phyloP scores from a whole-genome alignment of 2,329 filamentous ascomycete genomes.

The Aspergillus fructus region DNA sequence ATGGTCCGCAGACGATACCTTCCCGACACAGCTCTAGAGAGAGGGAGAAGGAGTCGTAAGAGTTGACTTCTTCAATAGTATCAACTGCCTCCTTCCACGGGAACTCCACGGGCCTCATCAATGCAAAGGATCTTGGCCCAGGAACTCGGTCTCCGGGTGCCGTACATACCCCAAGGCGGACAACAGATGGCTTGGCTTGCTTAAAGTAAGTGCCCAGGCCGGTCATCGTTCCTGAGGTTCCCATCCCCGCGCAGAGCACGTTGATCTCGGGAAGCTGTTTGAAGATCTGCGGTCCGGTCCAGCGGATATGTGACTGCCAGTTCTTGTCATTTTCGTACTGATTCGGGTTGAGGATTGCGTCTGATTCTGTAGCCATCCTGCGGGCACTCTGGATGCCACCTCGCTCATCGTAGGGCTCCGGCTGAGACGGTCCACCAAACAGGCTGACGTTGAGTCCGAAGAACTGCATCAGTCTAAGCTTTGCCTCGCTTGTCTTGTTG shows the following conservation, averaged over 20 bases:
- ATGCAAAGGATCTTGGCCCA: slow-evolving; percentile 55
- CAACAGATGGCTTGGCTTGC: slow-evolving; percentile 42
- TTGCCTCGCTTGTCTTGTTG: slow-evolving; percentile 58
- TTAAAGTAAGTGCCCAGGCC: slow-evolving; percentile 54
- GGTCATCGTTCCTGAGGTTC: slow-evolving; percentile 55
- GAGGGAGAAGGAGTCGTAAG: slow-evolving; percentile 52
- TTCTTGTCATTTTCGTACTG: slow-evolving; percentile 56
- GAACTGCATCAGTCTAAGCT: slow-evolving; percentile 58
- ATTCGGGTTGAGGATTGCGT: slow-evolving; percentile 52
- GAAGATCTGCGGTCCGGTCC: slow-evolving; percentile 61
- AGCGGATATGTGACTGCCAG: slow-evolving; percentile 51
- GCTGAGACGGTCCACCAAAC: slow-evolving; percentile 60
- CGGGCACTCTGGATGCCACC: slow-evolving; percentile 55
- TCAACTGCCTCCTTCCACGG: slow-evolving; percentile 60
- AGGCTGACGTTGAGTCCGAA: slow-evolving; percentile 60
- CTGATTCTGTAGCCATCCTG: slow-evolving; percentile 42
- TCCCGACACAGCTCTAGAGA: slow-evolving; percentile 57
- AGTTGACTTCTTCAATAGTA: slow-evolving; percentile 57
- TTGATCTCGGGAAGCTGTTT: slow-evolving; percentile 58
- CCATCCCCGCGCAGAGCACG: slow-evolving; percentile 58
- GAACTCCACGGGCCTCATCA: slow-evolving; percentile 54
- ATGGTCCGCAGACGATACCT: slow-evolving; percentile 61
- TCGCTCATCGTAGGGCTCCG: slow-evolving; percentile 54
- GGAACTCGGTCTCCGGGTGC: slow-evolving; percentile 58
- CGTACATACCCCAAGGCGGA: slow-evolving; percentile 52